Percentiles rank a stretch among this genome's conserved stretches.
Evolutionary conservation across 345 rosid species (phyloP).

Genomic region (Gossypium ekmanianum): DNA sequence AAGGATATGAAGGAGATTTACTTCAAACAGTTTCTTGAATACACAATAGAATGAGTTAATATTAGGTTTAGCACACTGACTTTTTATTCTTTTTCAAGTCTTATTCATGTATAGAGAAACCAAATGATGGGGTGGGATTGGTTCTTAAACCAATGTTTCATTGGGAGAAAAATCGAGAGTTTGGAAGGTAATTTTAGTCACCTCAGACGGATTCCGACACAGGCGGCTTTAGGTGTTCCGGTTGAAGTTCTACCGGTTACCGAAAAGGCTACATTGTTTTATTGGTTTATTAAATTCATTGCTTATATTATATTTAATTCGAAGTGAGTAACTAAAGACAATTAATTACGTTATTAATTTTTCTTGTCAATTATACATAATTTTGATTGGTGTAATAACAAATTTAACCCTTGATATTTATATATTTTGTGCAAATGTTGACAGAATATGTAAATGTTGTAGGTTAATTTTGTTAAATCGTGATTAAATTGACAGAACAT

Average conservation of each 20-base stretch:
- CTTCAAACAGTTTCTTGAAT: conserved; percentile 23
- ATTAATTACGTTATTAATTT: no score
- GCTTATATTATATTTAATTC: neutral
- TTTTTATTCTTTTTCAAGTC: neutral
- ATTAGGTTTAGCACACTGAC: neutral
- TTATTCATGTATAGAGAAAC: conserved; percentile 1
- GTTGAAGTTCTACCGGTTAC: conserved; percentile 14
- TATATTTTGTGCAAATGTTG: no score
- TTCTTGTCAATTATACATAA: no score
- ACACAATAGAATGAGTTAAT: neutral
- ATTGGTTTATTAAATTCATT: neutral
- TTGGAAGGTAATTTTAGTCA: conserved; percentile 15
- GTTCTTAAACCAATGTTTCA: neutral
- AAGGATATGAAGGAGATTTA: conserved; percentile 26
- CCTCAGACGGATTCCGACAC: neutral
- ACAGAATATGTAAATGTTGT: no score
- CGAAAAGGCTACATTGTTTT: conserved; percentile 1
- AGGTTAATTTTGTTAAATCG: accelerated
- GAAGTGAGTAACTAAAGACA: no score
- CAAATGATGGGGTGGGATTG: neutral
- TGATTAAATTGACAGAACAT: no score
- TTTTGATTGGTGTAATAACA: no score
- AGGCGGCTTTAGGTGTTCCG: conserved; percentile 10
- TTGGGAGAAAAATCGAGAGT: neutral
- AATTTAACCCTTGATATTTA: no score